Evolutionary conservation across 352 stramenopile species (phyloP), one percentile per base, ranked within the genome.

Genomic region (Pythium brachiatum): DNA sequence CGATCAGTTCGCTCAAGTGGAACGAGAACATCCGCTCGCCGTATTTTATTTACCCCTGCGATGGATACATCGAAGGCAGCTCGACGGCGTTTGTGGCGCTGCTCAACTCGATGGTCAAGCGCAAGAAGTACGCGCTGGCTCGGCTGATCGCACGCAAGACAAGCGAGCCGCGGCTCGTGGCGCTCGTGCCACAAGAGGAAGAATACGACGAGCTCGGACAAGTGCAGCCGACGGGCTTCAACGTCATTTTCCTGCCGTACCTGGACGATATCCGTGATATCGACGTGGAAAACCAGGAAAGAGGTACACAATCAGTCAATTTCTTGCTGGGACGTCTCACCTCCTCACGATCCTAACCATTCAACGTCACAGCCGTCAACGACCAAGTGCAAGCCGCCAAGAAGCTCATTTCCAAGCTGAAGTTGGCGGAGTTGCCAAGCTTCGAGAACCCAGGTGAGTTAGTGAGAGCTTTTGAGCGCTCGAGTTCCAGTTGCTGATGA

Each of bases 31-130:
- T 92, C n/a, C 81, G 83, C 2, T 64, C 75, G 9, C 73, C 86
- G 50, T 94, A 94, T 65, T 94, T 94, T 58, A 57, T 92, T n/a
- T 94, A 89, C 53, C 86, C 86, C 0, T 83, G 78, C 36, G 82
- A 94, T 44, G 76, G 66, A 4, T 90, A 84, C 57, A 92, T 94
- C 52, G 83, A 89, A 76, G 81, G 81, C 41, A 92, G 86, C 51
- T 73, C 73, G 7, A 85, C 66, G 2, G 83, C 86, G 7, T 94
- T 94, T 52, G 61, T 89, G 29, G 75, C 86, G 15, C 68, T 94
- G 43, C 48, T 91, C 16, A 81, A 68, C 38, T 75, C 86, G 0
- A 94, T 92, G 86, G 53, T 75, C 9, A 75, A 68, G 39, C 88
- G 86, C 51, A 51, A 78, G 3, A 92, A 90, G 23, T 79, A 86